phyloP scores from a whole-genome alignment of 2,329 filamentous ascomycete genomes.

The Pyricularia grisea region DNA sequence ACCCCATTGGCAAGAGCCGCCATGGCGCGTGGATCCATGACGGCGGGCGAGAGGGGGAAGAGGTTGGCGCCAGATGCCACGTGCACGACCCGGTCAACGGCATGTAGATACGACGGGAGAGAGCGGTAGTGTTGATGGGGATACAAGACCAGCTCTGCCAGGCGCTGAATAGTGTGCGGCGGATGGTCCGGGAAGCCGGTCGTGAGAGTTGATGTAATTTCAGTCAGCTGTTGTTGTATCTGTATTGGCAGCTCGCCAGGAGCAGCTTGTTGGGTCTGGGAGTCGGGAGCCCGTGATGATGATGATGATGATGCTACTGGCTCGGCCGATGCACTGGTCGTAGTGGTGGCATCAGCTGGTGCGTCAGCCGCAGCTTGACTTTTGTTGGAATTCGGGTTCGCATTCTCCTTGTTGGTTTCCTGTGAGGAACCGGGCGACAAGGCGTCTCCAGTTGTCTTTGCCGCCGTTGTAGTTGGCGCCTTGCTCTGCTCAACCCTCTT shows the following conservation, averaged over 20 bases:
- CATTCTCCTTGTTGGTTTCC: conserved; percentile 61
- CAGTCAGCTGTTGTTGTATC: conserved; percentile 50
- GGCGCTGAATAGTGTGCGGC: conserved; percentile 85
- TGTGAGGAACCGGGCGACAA: conserved; percentile 31
- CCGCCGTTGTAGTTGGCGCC: conserved; percentile 10
- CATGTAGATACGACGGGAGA: conserved; percentile 77
- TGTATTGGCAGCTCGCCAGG: conserved; percentile 50
- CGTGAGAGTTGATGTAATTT: conserved; percentile 51
- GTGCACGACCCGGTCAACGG: conserved; percentile 80
- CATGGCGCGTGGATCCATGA: conserved; percentile 48
- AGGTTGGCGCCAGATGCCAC: conserved; percentile 74
- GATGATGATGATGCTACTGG: conserved; percentile 2
- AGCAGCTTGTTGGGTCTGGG: conserved; percentile 1
- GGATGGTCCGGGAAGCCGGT: conserved; percentile 64
- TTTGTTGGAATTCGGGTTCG: conserved; percentile 26
- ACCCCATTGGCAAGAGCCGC: conserved; percentile 49
- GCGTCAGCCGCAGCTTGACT: conserved; percentile 15
- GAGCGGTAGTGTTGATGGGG: conserved; percentile 74
- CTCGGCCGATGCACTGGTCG: conserved; percentile 10
- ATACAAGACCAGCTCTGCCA: conserved; percentile 73
- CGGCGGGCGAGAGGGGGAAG: conserved; percentile 70
- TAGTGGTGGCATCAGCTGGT: conserved; percentile 7
- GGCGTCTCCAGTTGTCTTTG: conserved; percentile 11
- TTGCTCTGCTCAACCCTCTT: conserved; percentile 19
- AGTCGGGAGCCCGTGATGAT: neutral